Percentiles rank a stretch among this genome's conserved stretches.
Evolutionary conservation across 345 rosid genomes (phyloP).

Genomic region (Dovyalis caffra): DNA sequence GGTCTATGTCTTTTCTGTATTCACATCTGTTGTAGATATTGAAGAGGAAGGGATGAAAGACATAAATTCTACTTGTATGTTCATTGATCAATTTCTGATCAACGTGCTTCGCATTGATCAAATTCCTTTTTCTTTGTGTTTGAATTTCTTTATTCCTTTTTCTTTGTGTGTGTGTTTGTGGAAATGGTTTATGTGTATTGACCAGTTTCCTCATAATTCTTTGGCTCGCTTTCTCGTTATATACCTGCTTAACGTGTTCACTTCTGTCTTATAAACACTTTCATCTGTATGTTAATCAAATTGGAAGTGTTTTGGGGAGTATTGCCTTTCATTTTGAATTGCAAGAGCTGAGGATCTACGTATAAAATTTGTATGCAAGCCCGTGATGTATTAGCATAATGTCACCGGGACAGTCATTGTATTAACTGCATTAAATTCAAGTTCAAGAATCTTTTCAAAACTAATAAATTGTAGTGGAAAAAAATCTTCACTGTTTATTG

Average conservation of each 20-base stretch:
- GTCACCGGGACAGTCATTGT: neutral
- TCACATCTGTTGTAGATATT: neutral
- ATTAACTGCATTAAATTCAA: neutral
- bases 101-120: no score
- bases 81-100: neutral
- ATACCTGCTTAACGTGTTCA: neutral
- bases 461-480: neutral
- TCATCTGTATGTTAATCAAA: neutral
- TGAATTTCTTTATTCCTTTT: neutral
- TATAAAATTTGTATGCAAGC: neutral
- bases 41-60: neutral
- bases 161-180: neutral
- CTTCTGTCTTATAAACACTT: neutral
- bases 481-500: neutral
- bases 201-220: neutral
- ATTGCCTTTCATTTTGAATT: neutral
- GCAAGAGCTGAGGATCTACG: neutral
- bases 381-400: neutral
- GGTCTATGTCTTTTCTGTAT: neutral
- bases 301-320: neutral
- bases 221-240: neutral
- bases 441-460: neutral
- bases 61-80: neutral
- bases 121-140: neutral
- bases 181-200: neutral